Conservation (phyloP, 768 basidiomycete species). For the Mycena olivaceomarginata region DNA sequence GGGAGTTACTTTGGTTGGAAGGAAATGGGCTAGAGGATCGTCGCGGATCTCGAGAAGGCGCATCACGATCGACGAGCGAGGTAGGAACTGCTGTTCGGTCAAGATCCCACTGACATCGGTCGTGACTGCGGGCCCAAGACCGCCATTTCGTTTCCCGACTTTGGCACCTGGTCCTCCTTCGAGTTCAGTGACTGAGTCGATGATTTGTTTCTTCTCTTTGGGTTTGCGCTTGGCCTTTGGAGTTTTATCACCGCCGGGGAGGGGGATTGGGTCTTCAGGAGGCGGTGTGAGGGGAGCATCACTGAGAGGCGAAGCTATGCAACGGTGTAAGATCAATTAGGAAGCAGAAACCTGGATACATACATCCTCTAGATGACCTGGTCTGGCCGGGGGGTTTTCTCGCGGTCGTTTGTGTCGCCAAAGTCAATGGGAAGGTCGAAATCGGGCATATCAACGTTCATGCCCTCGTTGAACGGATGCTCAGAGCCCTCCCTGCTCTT, state of each 20-base stretch:
- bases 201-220: slow-evolving; percentile 90
- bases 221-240: slow-evolving; percentile 68
- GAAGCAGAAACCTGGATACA: slow-evolving; percentile 48
- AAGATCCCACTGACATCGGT: slow-evolving; percentile 82
- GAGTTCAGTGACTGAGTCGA: slow-evolving; percentile 93
- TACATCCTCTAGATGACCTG: slow-evolving; percentile 81
- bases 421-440: slow-evolving; percentile 70
- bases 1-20: slow-evolving; percentile 86
- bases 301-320: slow-evolving; percentile 83
- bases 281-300: slow-evolving; percentile 88
- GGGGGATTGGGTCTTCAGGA: slow-evolving; percentile 71
- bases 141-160: slow-evolving; percentile 70
- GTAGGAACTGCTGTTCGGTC: slow-evolving; percentile 89
- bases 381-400: slow-evolving; percentile 78
- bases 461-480: slow-evolving; percentile 76
- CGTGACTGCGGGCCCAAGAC: slow-evolving; percentile 72
- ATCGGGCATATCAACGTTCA: slow-evolving; percentile 66
- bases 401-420: slow-evolving; percentile 73
- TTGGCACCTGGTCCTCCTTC: slow-evolving; percentile 75
- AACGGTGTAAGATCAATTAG: slow-evolving; percentile 1
- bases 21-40: slow-evolving; percentile 89
- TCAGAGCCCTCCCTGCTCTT: slow-evolving; percentile 80
- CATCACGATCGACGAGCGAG: slow-evolving; percentile 89
- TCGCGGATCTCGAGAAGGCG: slow-evolving; percentile 90
- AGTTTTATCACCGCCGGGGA: slow-evolving; percentile 67